phyloP scores from a whole-genome alignment of 371 early-diverging fungal species.

The Paraphysoderma sedebokerense region DNA sequence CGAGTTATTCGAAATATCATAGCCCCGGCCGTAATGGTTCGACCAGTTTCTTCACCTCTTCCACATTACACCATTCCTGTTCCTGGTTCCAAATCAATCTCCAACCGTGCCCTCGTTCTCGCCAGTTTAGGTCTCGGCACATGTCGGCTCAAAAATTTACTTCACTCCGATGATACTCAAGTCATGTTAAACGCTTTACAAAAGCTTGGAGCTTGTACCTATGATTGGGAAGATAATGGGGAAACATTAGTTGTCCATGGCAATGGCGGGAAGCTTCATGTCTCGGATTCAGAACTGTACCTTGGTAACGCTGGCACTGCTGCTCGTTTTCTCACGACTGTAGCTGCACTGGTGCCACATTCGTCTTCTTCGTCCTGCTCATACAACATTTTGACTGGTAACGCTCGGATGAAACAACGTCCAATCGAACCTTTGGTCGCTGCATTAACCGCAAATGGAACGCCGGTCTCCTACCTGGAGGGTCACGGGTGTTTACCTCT shows the following conservation, averaged over 20 bases:
- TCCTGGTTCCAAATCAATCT: conserved; percentile 92
- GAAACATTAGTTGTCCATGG: conserved; percentile 75
- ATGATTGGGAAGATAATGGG: conserved; percentile 84
- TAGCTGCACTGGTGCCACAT: conserved; percentile 52
- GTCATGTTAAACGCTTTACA: conserved; percentile 87
- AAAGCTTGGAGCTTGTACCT: conserved; percentile 64
- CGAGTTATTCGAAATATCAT: conserved; percentile 62
- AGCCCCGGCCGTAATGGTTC: conserved; percentile 56
- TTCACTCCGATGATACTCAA: conserved; percentile 95
- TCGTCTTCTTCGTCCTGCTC: conserved; percentile 5
- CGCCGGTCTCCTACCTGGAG: conserved; percentile 55
- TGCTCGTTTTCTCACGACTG: conserved; percentile 83
- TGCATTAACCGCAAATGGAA: conserved; percentile 64
- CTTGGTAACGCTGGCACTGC: conserved; percentile 97
- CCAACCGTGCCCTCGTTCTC: conserved; percentile 84
- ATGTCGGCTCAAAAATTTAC: conserved; percentile 64
- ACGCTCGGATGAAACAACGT: conserved; percentile 92
- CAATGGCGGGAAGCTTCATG: conserved; percentile 48
- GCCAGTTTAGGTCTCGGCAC: conserved; percentile 78
- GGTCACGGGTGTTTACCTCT: conserved; percentile 75
- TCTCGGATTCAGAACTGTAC: conserved; percentile 65
- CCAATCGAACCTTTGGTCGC: conserved; percentile 82
- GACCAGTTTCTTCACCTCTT: conserved; percentile 1
- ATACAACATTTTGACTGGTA: conserved; percentile 61
- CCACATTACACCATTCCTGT: conserved; percentile 33